Percentiles rank a stretch among this genome's conserved stretches.
These are phyloP conservation scores for Croton laevigatus DNA, from an alignment of 441 rosid genomes.

Conservation along the genomic window DNA sequence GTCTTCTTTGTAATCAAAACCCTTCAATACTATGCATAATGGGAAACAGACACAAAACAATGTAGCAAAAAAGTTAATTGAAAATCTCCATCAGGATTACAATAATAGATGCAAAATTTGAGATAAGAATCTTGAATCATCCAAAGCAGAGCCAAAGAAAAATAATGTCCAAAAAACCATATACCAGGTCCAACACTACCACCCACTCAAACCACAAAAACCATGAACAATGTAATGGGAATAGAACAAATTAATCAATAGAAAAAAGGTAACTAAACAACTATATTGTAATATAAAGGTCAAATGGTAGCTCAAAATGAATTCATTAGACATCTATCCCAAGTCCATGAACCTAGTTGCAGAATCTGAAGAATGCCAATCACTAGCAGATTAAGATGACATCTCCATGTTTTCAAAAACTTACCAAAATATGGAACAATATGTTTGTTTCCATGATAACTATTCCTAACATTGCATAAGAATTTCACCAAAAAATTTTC, in stretches of 20 bases:
- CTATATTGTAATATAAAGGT: background rate
- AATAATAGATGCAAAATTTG: background rate
- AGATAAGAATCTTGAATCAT: background rate
- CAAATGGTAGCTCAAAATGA: background rate
- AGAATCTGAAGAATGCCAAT: no score
- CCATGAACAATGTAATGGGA: background rate
- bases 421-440: background rate
- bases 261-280: background rate
- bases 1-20: background rate
- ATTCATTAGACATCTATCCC: background rate
- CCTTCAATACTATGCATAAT: background rate
- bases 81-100: background rate
- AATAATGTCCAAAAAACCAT: background rate
- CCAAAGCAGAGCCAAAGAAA: conserved; percentile 7
- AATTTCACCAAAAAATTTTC: conserved; percentile 13
- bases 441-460: conserved; percentile 4
- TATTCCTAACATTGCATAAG: background rate
- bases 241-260: background rate
- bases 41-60: background rate
- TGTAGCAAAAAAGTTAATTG: background rate
- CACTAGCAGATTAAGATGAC: no score
- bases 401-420: background rate
- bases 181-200: conserved; percentile 1
- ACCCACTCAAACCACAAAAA: background rate
- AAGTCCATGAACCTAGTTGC: background rate